phyloP scores from a whole-genome alignment of 2,329 filamentous ascomycete genomes.

The Penicillium sp. region DNA sequence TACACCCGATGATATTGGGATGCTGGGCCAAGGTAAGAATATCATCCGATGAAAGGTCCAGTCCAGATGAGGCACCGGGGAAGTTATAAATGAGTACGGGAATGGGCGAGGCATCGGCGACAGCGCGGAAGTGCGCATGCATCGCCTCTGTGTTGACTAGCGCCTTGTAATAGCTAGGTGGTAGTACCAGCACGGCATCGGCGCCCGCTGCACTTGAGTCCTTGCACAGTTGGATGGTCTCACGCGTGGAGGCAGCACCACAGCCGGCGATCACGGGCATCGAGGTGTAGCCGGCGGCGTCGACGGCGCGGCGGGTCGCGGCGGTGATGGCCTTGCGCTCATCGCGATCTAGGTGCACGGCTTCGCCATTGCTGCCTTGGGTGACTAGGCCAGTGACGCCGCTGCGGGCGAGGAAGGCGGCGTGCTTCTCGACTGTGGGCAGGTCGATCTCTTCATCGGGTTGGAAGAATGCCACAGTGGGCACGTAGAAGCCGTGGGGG shows the following conservation, averaged over 20 bases:
- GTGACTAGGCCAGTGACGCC: slow-evolving; percentile 76
- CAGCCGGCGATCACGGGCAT: slow-evolving; percentile 78
- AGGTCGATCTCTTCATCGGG: slow-evolving; percentile 69
- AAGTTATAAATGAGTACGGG: slow-evolving; percentile 76
- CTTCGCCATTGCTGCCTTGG: slow-evolving; percentile 82
- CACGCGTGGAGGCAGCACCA: slow-evolving; percentile 72
- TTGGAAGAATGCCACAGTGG: slow-evolving; percentile 75
- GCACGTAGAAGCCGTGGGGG: slow-evolving; percentile 67
- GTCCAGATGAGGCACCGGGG: slow-evolving; percentile 67
- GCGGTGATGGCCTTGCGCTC: slow-evolving; percentile 72
- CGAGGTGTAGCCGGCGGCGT: slow-evolving; percentile 65
- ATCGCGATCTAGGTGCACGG: slow-evolving; percentile 73
- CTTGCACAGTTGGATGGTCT: slow-evolving; percentile 70
- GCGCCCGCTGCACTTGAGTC: slow-evolving; percentile 72
- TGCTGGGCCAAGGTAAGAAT: slow-evolving; percentile 63
- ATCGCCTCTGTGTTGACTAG: slow-evolving; percentile 66
- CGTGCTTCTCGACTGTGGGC: slow-evolving; percentile 61
- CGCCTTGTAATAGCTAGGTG: slow-evolving; percentile 74
- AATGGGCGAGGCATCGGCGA: slow-evolving; percentile 63
- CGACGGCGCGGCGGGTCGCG: slow-evolving; percentile 71
- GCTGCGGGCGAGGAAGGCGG: slow-evolving; percentile 71
- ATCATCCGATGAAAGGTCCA: slow-evolving; percentile 70
- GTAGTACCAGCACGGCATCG: slow-evolving; percentile 75
- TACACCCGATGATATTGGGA: slow-evolving; percentile 70
- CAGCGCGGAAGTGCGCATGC: slow-evolving; percentile 67